These are phyloP conservation scores for Sugiyamaella smithiae DNA, from an alignment of 805 yeast genomes.

Conservation along the genomic window DNA sequence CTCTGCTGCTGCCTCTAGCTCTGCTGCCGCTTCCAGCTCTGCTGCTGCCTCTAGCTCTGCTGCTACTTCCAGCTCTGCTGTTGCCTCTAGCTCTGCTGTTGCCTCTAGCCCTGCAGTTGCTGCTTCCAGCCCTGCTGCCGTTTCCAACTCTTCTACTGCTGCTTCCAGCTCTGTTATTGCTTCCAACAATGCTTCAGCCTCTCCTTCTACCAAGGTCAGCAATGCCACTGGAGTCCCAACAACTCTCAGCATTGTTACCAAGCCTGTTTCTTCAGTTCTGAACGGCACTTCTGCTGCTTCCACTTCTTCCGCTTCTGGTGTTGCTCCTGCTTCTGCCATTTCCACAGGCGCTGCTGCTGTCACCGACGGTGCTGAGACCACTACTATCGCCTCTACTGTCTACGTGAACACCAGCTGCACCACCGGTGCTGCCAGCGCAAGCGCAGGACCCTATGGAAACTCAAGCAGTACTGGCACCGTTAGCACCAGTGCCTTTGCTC, in stretches of 20 bases:
- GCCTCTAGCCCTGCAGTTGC: background rate
- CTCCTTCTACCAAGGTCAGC: background rate
- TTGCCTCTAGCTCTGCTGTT: background rate
- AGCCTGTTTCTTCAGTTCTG: background rate
- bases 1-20: background rate
- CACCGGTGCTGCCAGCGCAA: background rate
- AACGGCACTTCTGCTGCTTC: slow-evolving; percentile 3
- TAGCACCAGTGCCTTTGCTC: slow-evolving; percentile 7
- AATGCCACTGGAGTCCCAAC: background rate
- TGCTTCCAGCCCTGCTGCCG: slow-evolving; percentile 9
- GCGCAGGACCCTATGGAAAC: background rate
- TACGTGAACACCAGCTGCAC: background rate
- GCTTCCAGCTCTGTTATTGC: slow-evolving; percentile 4
- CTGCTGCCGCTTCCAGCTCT: background rate
- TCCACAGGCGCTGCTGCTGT: background rate
- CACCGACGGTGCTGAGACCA: too few species aligned
- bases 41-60: background rate
- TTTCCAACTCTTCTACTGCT: slow-evolving; percentile 5
- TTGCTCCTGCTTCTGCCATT: background rate
- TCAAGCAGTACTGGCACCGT: background rate
- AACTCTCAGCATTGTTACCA: background rate
- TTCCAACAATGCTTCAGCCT: background rate
- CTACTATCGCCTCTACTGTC: too few species aligned
- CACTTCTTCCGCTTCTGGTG: slow-evolving; percentile 1
- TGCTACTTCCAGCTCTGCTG: background rate